Percentiles rank a stretch among this genome's conserved stretches.
Conservation (phyloP, 345 rosid genomes). For the Sonneratia caseolaris region DNA sequence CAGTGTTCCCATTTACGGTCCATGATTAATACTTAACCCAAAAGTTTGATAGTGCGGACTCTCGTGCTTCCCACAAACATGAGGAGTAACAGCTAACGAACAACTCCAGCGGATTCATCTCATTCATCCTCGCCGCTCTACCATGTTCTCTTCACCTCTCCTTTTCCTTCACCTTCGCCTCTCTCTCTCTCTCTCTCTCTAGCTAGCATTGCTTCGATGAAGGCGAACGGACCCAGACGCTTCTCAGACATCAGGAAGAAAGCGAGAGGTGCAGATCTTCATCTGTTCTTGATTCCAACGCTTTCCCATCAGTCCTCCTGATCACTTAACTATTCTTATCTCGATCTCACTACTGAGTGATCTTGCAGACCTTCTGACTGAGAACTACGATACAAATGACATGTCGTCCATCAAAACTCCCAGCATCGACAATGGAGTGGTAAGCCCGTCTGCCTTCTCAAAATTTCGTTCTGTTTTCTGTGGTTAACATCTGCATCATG, state of each 20-base stretch:
- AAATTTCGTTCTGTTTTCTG: not conserved
- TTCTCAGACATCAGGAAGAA: constrained; percentile 84
- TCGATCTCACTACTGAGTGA: not conserved
- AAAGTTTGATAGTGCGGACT: too few species aligned
- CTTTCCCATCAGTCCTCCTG: not conserved
- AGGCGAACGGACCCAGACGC: constrained; percentile 85
- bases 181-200: not conserved
- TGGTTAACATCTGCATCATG: not conserved
- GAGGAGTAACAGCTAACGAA: too few species aligned
- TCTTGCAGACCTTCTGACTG: constrained; percentile 67
- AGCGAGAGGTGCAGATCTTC: constrained; percentile 44
- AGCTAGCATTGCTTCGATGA: constrained; percentile 10
- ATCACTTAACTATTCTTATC: not conserved
- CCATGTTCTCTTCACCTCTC: not conserved
- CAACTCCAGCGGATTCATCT: too few species aligned
- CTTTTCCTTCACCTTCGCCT: constrained; percentile 1
- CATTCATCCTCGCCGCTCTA: not conserved
- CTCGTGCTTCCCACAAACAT: too few species aligned
- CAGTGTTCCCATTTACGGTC: too few species aligned
- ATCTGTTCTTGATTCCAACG: not conserved
- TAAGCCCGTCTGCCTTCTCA: constrained; percentile 13
- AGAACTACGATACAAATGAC: constrained; percentile 69
- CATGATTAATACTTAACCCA: too few species aligned
- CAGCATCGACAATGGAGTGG: constrained; percentile 66
- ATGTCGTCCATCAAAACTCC: constrained; percentile 56